Percentiles rank a stretch among this genome's conserved stretches.
phyloP scores from a whole-genome alignment of 352 stramenopile genomes.

The Phytopythium sindhum region DNA sequence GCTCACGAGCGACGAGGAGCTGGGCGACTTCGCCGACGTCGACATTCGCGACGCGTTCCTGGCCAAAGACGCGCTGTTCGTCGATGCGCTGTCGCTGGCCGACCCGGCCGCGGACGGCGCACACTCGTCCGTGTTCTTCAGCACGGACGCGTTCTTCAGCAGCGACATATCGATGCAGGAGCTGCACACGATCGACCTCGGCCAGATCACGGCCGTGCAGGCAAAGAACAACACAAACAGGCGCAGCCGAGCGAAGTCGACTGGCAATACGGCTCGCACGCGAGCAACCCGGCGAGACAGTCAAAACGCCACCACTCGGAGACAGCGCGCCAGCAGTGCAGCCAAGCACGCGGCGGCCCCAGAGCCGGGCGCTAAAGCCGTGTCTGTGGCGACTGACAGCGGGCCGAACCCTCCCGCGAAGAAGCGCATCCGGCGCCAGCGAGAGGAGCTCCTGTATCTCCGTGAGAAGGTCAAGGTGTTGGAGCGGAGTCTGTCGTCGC shows the following conservation, averaged over 20 bases:
- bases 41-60: slow-evolving; percentile 17
- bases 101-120: background rate
- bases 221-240: background rate
- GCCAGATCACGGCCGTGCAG: background rate
- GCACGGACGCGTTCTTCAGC: slow-evolving; percentile 5
- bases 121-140: background rate
- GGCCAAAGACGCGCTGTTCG: slow-evolving; percentile 9
- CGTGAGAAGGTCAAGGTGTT: slow-evolving; percentile 42
- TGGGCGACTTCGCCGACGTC: slow-evolving; percentile 12
- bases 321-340: background rate
- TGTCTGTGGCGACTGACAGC: slow-evolving; percentile 4
- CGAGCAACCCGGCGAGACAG: background rate
- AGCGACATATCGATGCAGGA: slow-evolving; percentile 17
- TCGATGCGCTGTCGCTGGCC: background rate
- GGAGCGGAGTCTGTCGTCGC: slow-evolving; percentile 25
- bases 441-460: slow-evolving; percentile 40
- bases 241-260: slow-evolving; percentile 12
- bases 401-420: slow-evolving; percentile 14
- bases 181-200: slow-evolving; percentile 19
- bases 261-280: slow-evolving; percentile 1
- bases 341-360: slow-evolving; percentile 11
- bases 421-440: slow-evolving; percentile 37
- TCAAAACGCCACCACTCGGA: background rate
- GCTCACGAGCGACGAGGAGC: slow-evolving; percentile 22
- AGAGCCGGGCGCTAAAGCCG: slow-evolving; percentile 6